Evolutionary conservation across 2,329 filamentous ascomycete species (phyloP).

Genomic region (Pleomassaria siparia): DNA sequence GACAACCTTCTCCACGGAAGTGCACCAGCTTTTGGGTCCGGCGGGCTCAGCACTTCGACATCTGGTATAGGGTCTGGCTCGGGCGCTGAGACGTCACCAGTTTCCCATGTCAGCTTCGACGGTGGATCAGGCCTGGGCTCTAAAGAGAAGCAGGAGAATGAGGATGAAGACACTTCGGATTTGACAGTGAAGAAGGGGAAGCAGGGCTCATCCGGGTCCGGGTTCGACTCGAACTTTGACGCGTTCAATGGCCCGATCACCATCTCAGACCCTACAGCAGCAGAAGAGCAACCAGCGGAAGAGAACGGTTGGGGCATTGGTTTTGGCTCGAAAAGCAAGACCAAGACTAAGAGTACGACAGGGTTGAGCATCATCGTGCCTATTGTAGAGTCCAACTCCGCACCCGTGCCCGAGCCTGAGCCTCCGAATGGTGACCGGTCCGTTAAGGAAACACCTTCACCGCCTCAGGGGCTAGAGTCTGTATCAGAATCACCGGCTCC

Average conservation of each 20-base stretch:
- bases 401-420: conserved; percentile 16
- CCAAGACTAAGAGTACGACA: conserved; percentile 26
- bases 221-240: conserved; percentile 41
- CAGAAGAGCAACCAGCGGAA: conserved; percentile 27
- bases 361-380: conserved; percentile 31
- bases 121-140: conserved; percentile 18
- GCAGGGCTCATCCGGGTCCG: conserved; percentile 38
- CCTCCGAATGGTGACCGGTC: conserved; percentile 23
- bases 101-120: conserved; percentile 26
- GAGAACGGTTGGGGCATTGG: conserved; percentile 38
- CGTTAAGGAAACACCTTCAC: conserved; percentile 19
- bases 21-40: conserved; percentile 30
- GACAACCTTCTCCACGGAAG: conserved; percentile 47
- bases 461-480: conserved; percentile 22
- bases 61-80: conserved; percentile 18
- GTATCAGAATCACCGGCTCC: conserved; percentile 24
- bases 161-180: conserved; percentile 35
- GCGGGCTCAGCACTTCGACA: conserved; percentile 24
- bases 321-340: conserved; percentile 42
- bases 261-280: conserved; percentile 6
- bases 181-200: conserved; percentile 35
- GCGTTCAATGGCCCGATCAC: conserved; percentile 15
- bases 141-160: conserved; percentile 32
- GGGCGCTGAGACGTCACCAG: conserved; percentile 18
- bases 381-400: not conserved